Percentiles rank a stretch among this genome's conserved stretches.
These are phyloP conservation scores for Globisporangium ultimum DNA, from an alignment of 352 stramenopile species.

Conservation along the genomic window DNA sequence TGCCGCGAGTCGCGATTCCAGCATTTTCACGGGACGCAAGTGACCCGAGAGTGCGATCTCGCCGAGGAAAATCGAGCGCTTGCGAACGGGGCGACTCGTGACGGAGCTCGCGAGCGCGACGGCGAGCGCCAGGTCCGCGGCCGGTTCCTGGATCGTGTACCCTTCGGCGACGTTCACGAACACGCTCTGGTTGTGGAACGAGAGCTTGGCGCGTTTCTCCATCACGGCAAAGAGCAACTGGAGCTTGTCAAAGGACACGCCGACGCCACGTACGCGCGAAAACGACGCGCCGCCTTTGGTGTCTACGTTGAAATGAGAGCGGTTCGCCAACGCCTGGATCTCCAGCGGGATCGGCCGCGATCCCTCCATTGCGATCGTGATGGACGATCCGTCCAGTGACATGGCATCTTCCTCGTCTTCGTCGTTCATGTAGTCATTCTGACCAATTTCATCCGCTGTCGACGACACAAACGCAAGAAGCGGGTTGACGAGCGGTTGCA, in stretches of 20 bases:
- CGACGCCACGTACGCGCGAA: constrained; percentile 68
- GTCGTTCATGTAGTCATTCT: constrained; percentile 29
- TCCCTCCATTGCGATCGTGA: constrained; percentile 93
- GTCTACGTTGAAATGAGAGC: constrained; percentile 40
- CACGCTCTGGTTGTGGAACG: constrained; percentile 73
- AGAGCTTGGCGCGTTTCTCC: constrained; percentile 87
- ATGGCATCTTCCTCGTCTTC: constrained; percentile 7
- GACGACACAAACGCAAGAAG: constrained; percentile 79
- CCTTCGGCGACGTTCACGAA: constrained; percentile 87
- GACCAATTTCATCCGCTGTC: constrained; percentile 11
- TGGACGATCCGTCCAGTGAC: constrained; percentile 69
- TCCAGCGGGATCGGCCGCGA: constrained; percentile 92
- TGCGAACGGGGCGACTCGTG: constrained; percentile 48
- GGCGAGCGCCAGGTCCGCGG: constrained; percentile 70
- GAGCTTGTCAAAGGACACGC: constrained; percentile 87
- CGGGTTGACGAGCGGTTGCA: constrained; percentile 76
- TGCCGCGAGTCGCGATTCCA: constrained; percentile 72
- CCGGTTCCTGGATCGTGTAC: constrained; percentile 80
- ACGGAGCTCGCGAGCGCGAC: constrained; percentile 74
- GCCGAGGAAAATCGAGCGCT: constrained; percentile 64
- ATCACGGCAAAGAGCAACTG: constrained; percentile 94
- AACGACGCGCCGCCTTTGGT: constrained; percentile 25
- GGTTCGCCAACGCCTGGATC: constrained; percentile 91
- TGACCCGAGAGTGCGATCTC: constrained; percentile 79
- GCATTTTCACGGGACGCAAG: constrained; percentile 78